Evolutionary conservation across 2,329 filamentous ascomycete species (phyloP), one percentile per base, ranked within the genome.

Genomic region (Microcyclospora tardicrescens): DNA sequence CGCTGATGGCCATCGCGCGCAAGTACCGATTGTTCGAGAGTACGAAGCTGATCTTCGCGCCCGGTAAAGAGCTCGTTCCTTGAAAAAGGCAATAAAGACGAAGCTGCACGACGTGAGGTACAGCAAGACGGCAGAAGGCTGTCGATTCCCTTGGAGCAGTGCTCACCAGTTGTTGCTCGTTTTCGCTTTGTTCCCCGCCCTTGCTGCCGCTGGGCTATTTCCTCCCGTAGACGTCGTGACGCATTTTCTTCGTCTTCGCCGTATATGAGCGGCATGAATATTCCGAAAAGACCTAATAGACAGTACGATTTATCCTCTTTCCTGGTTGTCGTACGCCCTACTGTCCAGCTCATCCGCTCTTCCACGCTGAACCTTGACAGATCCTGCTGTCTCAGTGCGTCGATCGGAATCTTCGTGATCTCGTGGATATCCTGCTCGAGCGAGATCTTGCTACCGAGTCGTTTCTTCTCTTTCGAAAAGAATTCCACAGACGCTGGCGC

Each of bases 181-280:
- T 24, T 8, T 5, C 19, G 4, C 8, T 24, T 8, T 8, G 8
- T 8, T 8, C 19, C 19, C 19, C 19, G 19, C 19, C 19, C 19
- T 24, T 24, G 19, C 19, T 24, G 19, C 19, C 19, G 19, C 19
- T 8, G 19, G 14, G n/a, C 27, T 28, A 34, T 16, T 33, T 43
- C 43, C 11, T 38, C 29, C 10, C 9, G 12, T 16, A 44, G 36
- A 74, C 34, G 63, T 69, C 14, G 34, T n/a, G 47, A 48, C 9
- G 52, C 52, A 10, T 41, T 44, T 2, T 38, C 37, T 16, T 52
- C 52, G 4, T 41, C 43, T 24, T 44, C 42, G 2, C 42, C 42
- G 27, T 44, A 43, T 5, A 43, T 9, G 11, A 44, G 5, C 8
- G 42, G 40, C 40, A 44, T 44, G 24, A 36, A 39, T 27, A 44